These are phyloP conservation scores for Pseudophaeomoniella oleicola DNA, from an alignment of 2,329 filamentous ascomycete genomes.

Conservation along the genomic window DNA sequence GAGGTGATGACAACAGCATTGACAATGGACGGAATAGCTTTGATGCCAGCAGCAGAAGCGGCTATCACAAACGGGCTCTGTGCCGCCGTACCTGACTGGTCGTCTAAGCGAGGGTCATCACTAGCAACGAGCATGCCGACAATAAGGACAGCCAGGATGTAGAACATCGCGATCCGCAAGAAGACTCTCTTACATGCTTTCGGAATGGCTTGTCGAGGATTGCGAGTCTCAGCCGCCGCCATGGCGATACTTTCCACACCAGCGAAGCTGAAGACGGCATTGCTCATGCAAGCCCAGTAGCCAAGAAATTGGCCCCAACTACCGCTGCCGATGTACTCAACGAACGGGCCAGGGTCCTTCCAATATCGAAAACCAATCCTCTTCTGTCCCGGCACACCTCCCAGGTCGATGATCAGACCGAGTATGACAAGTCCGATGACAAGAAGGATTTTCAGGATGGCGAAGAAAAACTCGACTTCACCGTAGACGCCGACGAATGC, in stretches of 20 bases:
- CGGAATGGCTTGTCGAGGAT: constrained; percentile 24
- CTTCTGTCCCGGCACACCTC: constrained; percentile 43
- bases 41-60: constrained; percentile 21
- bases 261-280: constrained; percentile 25
- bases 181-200: constrained; percentile 26
- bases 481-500: constrained; percentile 24
- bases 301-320: constrained; percentile 48
- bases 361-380: constrained; percentile 55
- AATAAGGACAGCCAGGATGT: constrained; percentile 20
- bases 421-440: constrained; percentile 42
- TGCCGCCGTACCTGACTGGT: constrained; percentile 21
- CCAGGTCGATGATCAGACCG: constrained; percentile 45
- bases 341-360: constrained; percentile 52
- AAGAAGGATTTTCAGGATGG: constrained; percentile 42
- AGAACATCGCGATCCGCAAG: constrained; percentile 24
- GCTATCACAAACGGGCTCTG: constrained; percentile 40
- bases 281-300: constrained; percentile 33
- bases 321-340: constrained; percentile 46
- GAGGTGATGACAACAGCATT: constrained; percentile 26
- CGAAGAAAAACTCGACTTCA: constrained; percentile 41
- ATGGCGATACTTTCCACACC: constrained; percentile 26
- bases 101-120: constrained; percentile 16
- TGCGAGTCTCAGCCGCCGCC: constrained; percentile 24
- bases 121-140: constrained; percentile 24
- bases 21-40: constrained; percentile 21